Evolutionary conservation across 2,329 filamentous ascomycete species (phyloP).

Genomic region (Bimuria novae-zelandiae): DNA sequence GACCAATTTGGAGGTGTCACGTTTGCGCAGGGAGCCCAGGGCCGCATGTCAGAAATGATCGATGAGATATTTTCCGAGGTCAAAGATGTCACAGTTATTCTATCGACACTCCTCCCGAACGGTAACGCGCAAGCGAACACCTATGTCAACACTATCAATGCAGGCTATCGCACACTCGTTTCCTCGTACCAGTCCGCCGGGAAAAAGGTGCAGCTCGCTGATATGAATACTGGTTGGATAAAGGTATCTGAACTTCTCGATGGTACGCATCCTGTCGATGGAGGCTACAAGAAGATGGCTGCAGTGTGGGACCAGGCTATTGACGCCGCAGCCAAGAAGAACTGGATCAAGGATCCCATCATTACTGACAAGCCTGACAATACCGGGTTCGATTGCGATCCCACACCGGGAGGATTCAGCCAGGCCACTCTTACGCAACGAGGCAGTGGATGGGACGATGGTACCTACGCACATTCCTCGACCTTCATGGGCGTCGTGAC

Average conservation of each 20-base stretch:
- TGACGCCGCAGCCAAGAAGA: not conserved
- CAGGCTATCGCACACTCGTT: constrained; percentile 10
- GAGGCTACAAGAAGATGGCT: constrained; percentile 5
- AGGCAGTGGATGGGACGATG: constrained; percentile 2
- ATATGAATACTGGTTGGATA: constrained; percentile 18
- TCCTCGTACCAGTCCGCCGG: constrained; percentile 3
- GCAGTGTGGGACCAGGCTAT: constrained; percentile 4
- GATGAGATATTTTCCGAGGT: constrained; percentile 1
- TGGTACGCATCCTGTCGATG: not conserved
- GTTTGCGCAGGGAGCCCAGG: constrained; percentile 8
- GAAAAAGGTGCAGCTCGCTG: constrained; percentile 16
- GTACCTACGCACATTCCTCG: constrained; percentile 8
- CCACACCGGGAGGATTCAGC: not conserved
- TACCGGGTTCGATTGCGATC: not conserved
- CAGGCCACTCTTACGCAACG: not conserved
- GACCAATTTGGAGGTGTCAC: not conserved
- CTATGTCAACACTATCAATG: constrained; percentile 13
- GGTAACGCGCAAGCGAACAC: not conserved
- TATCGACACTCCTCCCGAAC: constrained; percentile 16
- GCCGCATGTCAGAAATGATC: constrained; percentile 15
- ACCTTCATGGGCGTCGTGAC: not conserved
- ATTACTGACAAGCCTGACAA: not conserved
- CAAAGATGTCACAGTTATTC: constrained; percentile 14
- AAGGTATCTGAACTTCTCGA: not conserved
- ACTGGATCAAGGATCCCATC: constrained; percentile 4